Conservation (phyloP, 495 filamentous ascomycete genomes). For the Aspergillus bridgeri region DNA sequence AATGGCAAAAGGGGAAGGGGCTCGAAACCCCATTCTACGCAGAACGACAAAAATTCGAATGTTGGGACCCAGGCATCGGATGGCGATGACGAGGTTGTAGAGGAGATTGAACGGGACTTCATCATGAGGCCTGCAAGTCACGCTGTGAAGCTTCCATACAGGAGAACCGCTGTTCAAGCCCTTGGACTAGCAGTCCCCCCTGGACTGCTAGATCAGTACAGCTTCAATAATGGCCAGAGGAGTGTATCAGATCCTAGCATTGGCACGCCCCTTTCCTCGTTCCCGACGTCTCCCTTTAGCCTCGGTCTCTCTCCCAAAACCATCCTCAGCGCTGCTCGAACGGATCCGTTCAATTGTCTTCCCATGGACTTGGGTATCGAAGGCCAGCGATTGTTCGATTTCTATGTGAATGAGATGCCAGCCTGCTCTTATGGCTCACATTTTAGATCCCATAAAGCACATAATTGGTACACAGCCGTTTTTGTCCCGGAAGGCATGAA, state of each 20-base stretch:
- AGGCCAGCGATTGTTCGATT: constrained; percentile 35
- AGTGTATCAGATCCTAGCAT: constrained; percentile 13
- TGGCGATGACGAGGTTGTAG: constrained; percentile 1
- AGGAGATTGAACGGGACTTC: constrained; percentile 9
- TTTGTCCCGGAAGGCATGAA: constrained; percentile 41
- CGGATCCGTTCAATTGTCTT: constrained; percentile 36
- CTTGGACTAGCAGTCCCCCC: background rate
- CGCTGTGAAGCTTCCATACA: background rate
- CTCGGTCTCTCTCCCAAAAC: constrained; percentile 28
- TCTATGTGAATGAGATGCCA: constrained; percentile 40
- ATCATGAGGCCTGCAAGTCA: background rate
- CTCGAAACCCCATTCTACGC: background rate
- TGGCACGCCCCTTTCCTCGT: constrained; percentile 16
- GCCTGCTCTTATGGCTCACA: constrained; percentile 37
- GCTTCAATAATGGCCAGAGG: constrained; percentile 2
- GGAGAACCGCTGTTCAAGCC: background rate
- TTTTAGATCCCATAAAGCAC: constrained; percentile 32
- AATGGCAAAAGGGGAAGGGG: constrained; percentile 3
- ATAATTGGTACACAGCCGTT: constrained; percentile 37
- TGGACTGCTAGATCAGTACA: background rate
- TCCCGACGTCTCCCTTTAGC: constrained; percentile 16
- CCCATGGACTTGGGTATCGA: constrained; percentile 31
- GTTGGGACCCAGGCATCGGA: background rate
- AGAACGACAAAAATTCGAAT: background rate
- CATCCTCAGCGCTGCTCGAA: constrained; percentile 36